These are phyloP conservation scores for Phytopythium delawarense DNA, from an alignment of 352 stramenopile genomes.

Conservation along the genomic window DNA sequence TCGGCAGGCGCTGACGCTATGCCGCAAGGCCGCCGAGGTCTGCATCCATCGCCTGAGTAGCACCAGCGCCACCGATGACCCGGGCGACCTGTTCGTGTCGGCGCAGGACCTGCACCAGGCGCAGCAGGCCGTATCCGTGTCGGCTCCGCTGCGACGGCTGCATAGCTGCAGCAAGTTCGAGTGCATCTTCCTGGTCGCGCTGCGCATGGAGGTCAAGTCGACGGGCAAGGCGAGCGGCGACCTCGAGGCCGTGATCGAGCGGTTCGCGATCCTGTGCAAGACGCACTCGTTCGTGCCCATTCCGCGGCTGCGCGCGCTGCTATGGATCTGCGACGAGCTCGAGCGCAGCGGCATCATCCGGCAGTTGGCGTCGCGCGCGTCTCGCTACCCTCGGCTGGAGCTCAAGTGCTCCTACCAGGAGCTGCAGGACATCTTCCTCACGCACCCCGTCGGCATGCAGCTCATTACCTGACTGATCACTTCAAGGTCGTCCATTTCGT, in stretches of 20 bases:
- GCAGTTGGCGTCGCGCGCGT: constrained; percentile 35
- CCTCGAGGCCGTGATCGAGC: constrained; percentile 60
- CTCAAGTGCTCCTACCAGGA: constrained; percentile 63
- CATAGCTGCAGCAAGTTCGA: constrained; percentile 65
- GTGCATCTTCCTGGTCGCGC: constrained; percentile 61
- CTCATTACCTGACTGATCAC: constrained; percentile 19
- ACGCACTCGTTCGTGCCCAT: constrained; percentile 59
- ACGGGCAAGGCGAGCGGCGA: constrained; percentile 30
- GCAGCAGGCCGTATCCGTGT: constrained; percentile 48
- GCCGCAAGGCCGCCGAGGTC: constrained; percentile 55
- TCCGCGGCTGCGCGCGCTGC: constrained; percentile 41
- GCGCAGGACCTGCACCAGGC: constrained; percentile 52
- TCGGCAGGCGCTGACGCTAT: constrained; percentile 61
- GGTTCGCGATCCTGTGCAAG: constrained; percentile 64
- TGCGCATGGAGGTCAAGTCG: constrained; percentile 55
- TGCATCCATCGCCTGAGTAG: constrained; percentile 35
- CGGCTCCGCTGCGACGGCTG: constrained; percentile 47
- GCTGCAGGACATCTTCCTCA: constrained; percentile 59
- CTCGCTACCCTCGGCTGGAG: constrained; percentile 48
- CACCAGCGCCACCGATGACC: not conserved
- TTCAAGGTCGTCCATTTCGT: not conserved
- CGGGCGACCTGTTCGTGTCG: constrained; percentile 30
- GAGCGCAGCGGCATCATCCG: constrained; percentile 57
- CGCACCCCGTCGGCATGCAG: constrained; percentile 51
- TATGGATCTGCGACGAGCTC: constrained; percentile 61